A percentile compares a stretch with the other conserved stretches of the same genome.
Conservation (phyloP, 805 yeast species). For the Metschnikowia vanudenii region DNA sequence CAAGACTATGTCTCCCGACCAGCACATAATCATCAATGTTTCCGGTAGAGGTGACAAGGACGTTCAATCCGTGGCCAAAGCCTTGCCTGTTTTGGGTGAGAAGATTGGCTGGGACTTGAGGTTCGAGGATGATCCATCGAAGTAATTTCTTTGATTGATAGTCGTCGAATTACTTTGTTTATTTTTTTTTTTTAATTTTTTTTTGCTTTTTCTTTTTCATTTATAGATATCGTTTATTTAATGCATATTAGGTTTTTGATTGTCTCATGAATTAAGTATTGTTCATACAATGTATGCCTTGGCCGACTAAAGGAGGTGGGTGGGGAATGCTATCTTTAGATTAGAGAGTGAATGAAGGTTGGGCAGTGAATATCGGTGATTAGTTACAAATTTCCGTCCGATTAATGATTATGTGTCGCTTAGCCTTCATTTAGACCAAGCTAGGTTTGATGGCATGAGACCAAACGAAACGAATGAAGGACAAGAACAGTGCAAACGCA, state of each 20-base stretch:
- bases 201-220: neutral
- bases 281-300: too few relatives aligned
- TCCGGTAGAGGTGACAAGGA: slow-evolving; percentile 99
- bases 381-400: neutral
- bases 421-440: neutral
- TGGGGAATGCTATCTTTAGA: too few relatives aligned
- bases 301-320: too few relatives aligned
- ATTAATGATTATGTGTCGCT: neutral
- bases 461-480: too few relatives aligned
- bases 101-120: slow-evolving; percentile 94
- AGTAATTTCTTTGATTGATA: slow-evolving; percentile 17
- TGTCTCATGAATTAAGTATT: too few relatives aligned
- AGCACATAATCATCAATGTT: slow-evolving; percentile 81
- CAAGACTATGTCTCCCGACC: slow-evolving; percentile 70
- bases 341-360: neutral
- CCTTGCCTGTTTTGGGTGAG: slow-evolving; percentile 85
- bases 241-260: too few relatives aligned
- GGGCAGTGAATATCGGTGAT: too few relatives aligned
- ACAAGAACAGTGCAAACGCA: too few relatives aligned
- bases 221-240: too few relatives aligned
- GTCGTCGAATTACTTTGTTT: neutral
- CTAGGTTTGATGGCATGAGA: too few relatives aligned
- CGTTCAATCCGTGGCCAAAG: slow-evolving; percentile 96
- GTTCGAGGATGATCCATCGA: slow-evolving; percentile 58
- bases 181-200: neutral